Evolutionary conservation across 2,329 filamentous ascomycete genomes (phyloP).

Genomic region (Neoascochyta sp.): DNA sequence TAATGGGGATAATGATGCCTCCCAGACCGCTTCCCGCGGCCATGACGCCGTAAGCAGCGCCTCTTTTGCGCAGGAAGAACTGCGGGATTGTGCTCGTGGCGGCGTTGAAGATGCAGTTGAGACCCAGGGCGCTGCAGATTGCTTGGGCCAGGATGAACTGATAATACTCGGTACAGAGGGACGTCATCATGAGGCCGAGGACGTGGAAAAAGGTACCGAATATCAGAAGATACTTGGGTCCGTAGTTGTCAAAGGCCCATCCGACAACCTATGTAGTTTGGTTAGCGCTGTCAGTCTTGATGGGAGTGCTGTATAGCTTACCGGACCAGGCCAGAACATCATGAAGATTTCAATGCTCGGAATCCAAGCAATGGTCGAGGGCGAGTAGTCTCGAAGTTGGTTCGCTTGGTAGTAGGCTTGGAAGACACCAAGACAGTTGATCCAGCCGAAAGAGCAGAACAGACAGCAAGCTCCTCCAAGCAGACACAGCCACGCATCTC

Average conservation of each 20-base stretch:
- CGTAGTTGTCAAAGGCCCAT: conserved; percentile 60
- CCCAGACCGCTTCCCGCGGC: conserved; percentile 50
- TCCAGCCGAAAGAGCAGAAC: conserved; percentile 42
- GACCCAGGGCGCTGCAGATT: conserved; percentile 49
- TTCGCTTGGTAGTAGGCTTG: conserved; percentile 47
- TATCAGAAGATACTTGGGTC: conserved; percentile 55
- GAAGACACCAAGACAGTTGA: conserved; percentile 46
- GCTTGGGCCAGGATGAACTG: conserved; percentile 55
- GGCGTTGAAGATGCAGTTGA: conserved; percentile 55
- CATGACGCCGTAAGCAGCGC: conserved; percentile 49
- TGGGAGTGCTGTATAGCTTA: too few relatives aligned
- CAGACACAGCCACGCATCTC: conserved; percentile 33
- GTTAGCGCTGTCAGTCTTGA: too few relatives aligned
- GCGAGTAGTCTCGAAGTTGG: conserved; percentile 39
- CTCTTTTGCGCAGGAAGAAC: conserved; percentile 51
- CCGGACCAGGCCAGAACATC: conserved; percentile 55
- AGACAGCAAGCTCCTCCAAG: conserved; percentile 27
- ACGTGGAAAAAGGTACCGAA: conserved; percentile 55
- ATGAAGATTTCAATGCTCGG: conserved; percentile 44
- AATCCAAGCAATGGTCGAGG: conserved; percentile 47
- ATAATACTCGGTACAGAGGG: conserved; percentile 53
- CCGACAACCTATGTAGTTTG: too few relatives aligned
- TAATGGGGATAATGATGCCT: conserved; percentile 60
- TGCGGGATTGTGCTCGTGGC: conserved; percentile 43
- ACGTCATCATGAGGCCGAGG: conserved; percentile 62